Evolutionary conservation across 306 rosid species (phyloP), one percentile per base, ranked within the genome.

Genomic region (Lotus japonicus): DNA sequence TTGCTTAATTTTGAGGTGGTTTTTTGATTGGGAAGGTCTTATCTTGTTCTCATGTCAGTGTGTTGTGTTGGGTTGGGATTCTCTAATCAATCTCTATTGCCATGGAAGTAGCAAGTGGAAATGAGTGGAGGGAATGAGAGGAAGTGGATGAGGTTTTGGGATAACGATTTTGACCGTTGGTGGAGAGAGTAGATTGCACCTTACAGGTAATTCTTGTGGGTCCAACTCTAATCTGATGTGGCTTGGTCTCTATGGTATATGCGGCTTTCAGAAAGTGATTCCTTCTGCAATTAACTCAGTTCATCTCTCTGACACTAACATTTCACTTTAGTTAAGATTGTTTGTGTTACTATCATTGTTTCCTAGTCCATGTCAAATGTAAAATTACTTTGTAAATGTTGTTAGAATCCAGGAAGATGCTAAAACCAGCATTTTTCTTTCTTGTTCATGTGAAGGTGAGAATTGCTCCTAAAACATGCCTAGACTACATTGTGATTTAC

Each of bases 121-220:
- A 76, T 69, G 81, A 67, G 83, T 79, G 83, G 83, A 79, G 79
- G 71, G 64, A 64, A 54, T 14, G 83, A 54, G 43, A 73, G 61
- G 67, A 43, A 68, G 72, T 67, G 72, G 83, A 79, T 79, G 69
- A 74, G 80, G 83, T 79, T 79, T 79, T 19, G 59, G 42, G 84
- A 80, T 75, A 74, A 80, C 74, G 81, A 80, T 72, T 66, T 43
- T 72, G 78, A 54, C 35, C 10, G 77, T 64, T 52, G 49, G 65
- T 54, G 64, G 64, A 72, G 71, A 28, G 17, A 31, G 68, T 59
- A 71, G 74, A 50, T 52, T 31, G 35, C 35, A 23, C 11, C 36
- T 16, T 19, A 50, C 58, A 9, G 5, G 9, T 46, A 17, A 7
- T 13, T 38, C 60, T 51, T 35, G 66, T 72, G 43, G 77, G 65